Evolutionary conservation across 169 alveolate genomes (phyloP), one percentile per base, ranked within the genome.

Genomic region (Plasmodium blacklocki): DNA sequence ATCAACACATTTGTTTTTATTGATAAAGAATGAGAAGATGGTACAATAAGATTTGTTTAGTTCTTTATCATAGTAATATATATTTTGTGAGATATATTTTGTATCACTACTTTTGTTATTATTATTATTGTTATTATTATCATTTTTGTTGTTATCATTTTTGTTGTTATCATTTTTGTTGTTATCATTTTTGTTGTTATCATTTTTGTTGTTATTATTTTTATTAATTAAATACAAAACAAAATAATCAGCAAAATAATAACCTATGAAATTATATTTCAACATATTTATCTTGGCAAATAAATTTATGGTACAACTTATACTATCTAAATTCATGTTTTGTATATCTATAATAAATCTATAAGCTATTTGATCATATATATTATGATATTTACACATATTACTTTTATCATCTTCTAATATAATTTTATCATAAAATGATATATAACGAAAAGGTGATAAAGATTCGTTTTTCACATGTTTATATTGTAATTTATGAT

Each of bases 221-320:
- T 32, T 5, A 32, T 32, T 32, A 5, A 32, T 5, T 32, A 32
- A 5, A 32, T 32, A 32, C 5, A 80, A 11, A 29, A 80, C 50
- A 70, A 70, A 49, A 15, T 68, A 67, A 70, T 83, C 91, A n/a
- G 91, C 83, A 26, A 83, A 70, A 47, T 39, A 54, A 49, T 83
- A 83, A 9, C 50, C 47, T 52, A 83, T 11, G 1, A 83, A 47
- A 58, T 83, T 83, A 60, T 83, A 83, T 14, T 50, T 59, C 12
- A 19, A 23, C 8, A 83, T 5, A 50, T 70, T 83, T 43, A 83
- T 50, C 47, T 70, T 83, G 3, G 91, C 60, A 49, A 68, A 83
- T 50, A 67, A 56, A 43, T 83, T 83, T 9, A 83, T n/a, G 0
- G 70, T 66, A 39, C 91, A 83, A 14, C 91, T 83, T 43, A 83